phyloP scores from a whole-genome alignment of 2,329 filamentous ascomycete species.

The Botryotinia narcissicola region DNA sequence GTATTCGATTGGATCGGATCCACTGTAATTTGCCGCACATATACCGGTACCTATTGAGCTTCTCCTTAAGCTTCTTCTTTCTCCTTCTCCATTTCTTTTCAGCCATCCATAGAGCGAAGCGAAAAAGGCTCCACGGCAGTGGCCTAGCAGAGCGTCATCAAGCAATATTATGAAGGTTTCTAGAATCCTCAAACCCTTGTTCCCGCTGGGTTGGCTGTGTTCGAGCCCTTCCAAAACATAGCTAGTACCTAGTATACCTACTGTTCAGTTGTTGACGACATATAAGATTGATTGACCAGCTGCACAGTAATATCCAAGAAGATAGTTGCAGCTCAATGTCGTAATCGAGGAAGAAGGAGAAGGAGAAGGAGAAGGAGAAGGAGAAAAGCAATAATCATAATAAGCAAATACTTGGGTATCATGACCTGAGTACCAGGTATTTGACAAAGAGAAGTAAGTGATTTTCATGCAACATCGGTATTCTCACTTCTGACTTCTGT shows the following conservation, averaged over 20 bases:
- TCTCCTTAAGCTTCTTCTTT: neutral
- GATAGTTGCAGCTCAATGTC: no score
- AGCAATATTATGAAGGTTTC: neutral
- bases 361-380: neutral
- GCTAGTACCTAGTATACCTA: no score
- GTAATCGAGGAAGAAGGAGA: neutral
- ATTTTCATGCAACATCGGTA: neutral
- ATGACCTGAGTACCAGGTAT: neutral
- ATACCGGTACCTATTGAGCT: neutral
- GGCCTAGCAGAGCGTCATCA: constrained; percentile 1
- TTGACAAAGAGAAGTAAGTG: neutral
- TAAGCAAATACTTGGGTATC: neutral
- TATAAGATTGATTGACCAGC: neutral
- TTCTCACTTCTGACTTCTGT: no score
- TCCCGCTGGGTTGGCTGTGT: neutral
- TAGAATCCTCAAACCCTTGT: neutral
- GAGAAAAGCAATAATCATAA: neutral
- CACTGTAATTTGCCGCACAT: neutral
- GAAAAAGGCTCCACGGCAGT: constrained; percentile 4
- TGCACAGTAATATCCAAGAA: neutral
- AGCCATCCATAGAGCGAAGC: neutral
- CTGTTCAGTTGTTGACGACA: neutral
- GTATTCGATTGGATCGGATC: neutral
- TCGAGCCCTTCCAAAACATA: neutral
- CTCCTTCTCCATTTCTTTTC: neutral